Evolutionary conservation across 2,329 filamentous ascomycete genomes (phyloP).

Genomic region (Parafenestella ontariensis): DNA sequence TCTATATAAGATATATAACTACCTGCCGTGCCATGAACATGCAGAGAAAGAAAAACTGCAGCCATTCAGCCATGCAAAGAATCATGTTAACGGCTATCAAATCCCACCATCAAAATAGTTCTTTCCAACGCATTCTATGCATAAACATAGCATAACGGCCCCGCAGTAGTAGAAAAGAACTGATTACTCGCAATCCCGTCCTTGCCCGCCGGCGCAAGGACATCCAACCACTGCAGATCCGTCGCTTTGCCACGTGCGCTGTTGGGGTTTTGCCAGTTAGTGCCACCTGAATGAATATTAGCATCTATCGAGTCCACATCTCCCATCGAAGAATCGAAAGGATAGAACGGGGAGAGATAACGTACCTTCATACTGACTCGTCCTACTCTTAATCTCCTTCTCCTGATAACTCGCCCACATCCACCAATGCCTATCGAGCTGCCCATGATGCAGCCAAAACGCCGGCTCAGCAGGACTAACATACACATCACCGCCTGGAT

Average conservation of each 20-base stretch:
- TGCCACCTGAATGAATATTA: conserved; percentile 35
- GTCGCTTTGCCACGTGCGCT: conserved; percentile 49
- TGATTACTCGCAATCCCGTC: conserved; percentile 32
- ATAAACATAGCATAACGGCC: conserved; percentile 45
- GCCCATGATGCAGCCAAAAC: conserved; percentile 59
- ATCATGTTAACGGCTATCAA: no score
- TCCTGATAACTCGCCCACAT: conserved; percentile 55
- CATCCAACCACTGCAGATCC: conserved; percentile 35
- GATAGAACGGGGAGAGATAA: not conserved
- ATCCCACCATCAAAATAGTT: no score
- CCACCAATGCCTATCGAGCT: conserved; percentile 59
- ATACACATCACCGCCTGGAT: conserved; percentile 56
- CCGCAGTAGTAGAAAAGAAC: conserved; percentile 38
- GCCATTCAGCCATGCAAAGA: no score
- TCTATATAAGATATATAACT: no score
- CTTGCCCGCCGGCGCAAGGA: conserved; percentile 30
- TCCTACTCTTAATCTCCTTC: conserved; percentile 37
- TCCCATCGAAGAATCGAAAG: no score
- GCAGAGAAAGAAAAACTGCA: no score
- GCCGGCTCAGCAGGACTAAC: conserved; percentile 55
- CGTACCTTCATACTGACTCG: conserved; percentile 47
- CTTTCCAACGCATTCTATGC: conserved; percentile 12
- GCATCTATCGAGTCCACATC: no score
- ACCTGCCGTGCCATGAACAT: no score
- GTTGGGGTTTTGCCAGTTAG: conserved; percentile 53